Evolutionary conservation across 2,329 filamentous ascomycete species (phyloP).

Genomic region (Fusarium albidum): DNA sequence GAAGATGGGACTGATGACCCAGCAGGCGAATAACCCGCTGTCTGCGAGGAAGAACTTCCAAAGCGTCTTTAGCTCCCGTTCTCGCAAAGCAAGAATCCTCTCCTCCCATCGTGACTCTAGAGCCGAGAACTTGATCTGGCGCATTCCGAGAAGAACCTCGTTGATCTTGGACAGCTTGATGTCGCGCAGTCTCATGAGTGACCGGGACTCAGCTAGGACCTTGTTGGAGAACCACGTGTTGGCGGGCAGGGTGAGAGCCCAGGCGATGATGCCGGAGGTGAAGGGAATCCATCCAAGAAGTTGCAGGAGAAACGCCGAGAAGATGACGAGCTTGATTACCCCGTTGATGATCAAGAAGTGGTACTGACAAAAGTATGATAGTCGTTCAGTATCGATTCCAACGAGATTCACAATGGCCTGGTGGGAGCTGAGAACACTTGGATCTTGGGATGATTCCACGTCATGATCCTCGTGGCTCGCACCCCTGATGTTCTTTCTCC

Average conservation of each 20-base stretch:
- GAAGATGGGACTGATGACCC: conserved; percentile 76
- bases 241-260: conserved; percentile 69
- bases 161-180: conserved; percentile 77
- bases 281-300: conserved; percentile 77
- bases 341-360: conserved; percentile 71
- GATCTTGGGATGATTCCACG: conserved; percentile 53
- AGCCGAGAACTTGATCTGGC: conserved; percentile 84
- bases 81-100: conserved; percentile 67
- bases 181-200: conserved; percentile 77
- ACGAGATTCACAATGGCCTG: conserved; percentile 81
- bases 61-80: conserved; percentile 70
- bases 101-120: conserved; percentile 76
- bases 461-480: conserved; percentile 55
- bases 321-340: conserved; percentile 68
- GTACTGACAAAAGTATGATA: conserved; percentile 72
- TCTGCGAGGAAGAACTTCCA: conserved; percentile 73
- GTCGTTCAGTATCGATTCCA: conserved; percentile 73
- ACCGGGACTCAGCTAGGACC: conserved; percentile 70
- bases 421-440: conserved; percentile 50
- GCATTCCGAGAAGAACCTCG: conserved; percentile 78
- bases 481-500: conserved; percentile 77
- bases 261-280: conserved; percentile 68
- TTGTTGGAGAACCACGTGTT: conserved; percentile 72
- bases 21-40: conserved; percentile 69
- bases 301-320: conserved; percentile 69